phyloP scores from a whole-genome alignment of 805 yeast species.

The Zygotorulaspora chibaensis region DNA sequence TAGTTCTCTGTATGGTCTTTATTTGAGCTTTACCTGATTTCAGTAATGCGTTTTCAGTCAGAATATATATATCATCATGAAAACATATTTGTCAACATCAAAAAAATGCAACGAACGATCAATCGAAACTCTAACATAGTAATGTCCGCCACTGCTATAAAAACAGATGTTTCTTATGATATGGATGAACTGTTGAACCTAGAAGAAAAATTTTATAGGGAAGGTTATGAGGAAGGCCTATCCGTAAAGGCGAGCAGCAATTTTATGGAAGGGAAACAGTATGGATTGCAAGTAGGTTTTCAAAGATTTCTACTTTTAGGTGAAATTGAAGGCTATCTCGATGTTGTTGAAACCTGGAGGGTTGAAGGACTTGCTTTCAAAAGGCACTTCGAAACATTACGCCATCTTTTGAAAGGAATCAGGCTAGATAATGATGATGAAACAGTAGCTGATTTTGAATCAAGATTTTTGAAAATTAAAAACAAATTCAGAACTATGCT shows the following conservation, averaged over 20 bases:
- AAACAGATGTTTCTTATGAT: conserved; percentile 20
- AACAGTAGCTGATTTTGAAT: conserved; percentile 54
- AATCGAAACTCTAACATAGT: too few relatives aligned
- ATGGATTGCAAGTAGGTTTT: conserved; percentile 75
- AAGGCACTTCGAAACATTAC: conserved; percentile 23
- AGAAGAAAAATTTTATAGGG: conserved; percentile 55
- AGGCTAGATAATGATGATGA: conserved; percentile 47
- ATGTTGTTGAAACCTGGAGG: conserved; percentile 36
- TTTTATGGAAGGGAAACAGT: conserved; percentile 71
- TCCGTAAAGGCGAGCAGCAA: conserved; percentile 57
- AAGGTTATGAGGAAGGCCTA: conserved; percentile 71
- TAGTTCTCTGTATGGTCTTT: neutral
- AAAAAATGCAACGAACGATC: neutral
- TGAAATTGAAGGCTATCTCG: conserved; percentile 51
- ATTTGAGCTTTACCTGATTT: neutral
- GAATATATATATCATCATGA: neutral
- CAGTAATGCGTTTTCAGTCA: neutral
- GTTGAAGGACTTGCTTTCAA: conserved; percentile 15
- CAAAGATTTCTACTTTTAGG: conserved; percentile 71
- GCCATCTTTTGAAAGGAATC: conserved; percentile 29
- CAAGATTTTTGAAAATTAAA: conserved; percentile 47
- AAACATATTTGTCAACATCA: neutral
- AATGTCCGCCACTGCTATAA: too few relatives aligned
- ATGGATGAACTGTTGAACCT: conserved; percentile 54
- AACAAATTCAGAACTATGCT: conserved; percentile 57